These are phyloP conservation scores for Quercus agrifolia DNA, from an alignment of 306 rosid genomes.

Conservation along the genomic window DNA sequence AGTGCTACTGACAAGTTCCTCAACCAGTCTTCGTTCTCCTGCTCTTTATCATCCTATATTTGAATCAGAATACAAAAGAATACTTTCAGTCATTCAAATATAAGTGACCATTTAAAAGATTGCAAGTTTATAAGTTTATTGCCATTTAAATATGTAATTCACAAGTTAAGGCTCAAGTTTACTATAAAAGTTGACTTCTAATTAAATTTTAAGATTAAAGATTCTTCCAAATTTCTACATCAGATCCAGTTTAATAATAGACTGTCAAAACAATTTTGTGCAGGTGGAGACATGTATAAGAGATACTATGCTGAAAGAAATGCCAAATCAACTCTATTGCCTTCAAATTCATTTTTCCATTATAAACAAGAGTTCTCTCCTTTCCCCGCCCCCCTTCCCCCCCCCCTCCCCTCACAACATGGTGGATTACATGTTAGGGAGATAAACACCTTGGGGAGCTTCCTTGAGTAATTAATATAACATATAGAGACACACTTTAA, in stretches of 20 bases:
- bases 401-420: too few relatives aligned
- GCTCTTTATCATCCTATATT: constrained; percentile 51
- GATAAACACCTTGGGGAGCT: too few relatives aligned
- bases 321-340: neutral
- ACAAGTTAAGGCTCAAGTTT: neutral
- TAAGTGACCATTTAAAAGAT: neutral
- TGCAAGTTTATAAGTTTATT: neutral
- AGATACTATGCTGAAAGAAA: neutral
- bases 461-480: too few relatives aligned
- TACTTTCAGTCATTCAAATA: constrained; percentile 13
- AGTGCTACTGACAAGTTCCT: constrained; percentile 44
- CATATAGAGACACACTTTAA: too few relatives aligned
- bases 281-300: neutral
- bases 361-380: neutral
- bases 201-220: neutral
- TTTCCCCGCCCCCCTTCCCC: too few relatives aligned
- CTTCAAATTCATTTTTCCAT: neutral
- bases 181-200: neutral
- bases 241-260: neutral
- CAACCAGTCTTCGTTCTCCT: constrained; percentile 42
- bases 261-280: neutral
- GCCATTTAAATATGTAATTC: neutral
- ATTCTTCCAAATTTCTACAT: neutral
- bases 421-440: neutral
- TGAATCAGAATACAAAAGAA: constrained; percentile 15